Percentiles rank a stretch among this genome's conserved stretches.
Evolutionary conservation across 495 filamentous ascomycete species (phyloP).

Genomic region (Penicillium soppii): DNA sequence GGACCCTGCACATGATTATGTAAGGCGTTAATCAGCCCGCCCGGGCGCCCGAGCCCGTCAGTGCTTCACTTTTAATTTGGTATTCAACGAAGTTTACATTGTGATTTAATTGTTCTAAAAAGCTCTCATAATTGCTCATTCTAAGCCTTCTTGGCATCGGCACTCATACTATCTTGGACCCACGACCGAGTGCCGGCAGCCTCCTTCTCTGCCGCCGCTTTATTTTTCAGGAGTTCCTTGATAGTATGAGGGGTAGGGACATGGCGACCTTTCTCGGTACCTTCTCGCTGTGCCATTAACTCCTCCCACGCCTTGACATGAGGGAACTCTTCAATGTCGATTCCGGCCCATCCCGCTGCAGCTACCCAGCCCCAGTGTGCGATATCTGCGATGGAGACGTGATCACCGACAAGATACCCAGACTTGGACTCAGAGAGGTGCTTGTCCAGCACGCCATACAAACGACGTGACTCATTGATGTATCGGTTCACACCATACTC

Average conservation of each 20-base stretch:
- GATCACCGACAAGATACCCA: constrained; percentile 77
- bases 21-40: not conserved
- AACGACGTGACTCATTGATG: constrained; percentile 72
- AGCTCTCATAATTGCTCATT: not conserved
- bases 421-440: constrained; percentile 64
- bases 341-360: constrained; percentile 63
- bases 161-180: constrained; percentile 64
- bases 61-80: no score
- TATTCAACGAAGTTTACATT: not conserved
- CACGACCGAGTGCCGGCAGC: constrained; percentile 51
- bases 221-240: constrained; percentile 55
- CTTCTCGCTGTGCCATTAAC: constrained; percentile 62
- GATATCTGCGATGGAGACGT: constrained; percentile 82
- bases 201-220: constrained; percentile 52
- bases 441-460: constrained; percentile 76
- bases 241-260: constrained; percentile 70
- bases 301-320: constrained; percentile 74
- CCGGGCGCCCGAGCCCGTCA: no score
- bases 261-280: constrained; percentile 73
- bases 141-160: constrained; percentile 48
- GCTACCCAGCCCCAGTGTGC: constrained; percentile 76
- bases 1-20: constrained; percentile 1
- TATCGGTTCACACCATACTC: constrained; percentile 84
- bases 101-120: not conserved
- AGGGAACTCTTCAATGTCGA: constrained; percentile 78